Base-by-base conservation (phyloP, 495 filamentous ascomycete species). In the Chaetomium tenue region DNA sequence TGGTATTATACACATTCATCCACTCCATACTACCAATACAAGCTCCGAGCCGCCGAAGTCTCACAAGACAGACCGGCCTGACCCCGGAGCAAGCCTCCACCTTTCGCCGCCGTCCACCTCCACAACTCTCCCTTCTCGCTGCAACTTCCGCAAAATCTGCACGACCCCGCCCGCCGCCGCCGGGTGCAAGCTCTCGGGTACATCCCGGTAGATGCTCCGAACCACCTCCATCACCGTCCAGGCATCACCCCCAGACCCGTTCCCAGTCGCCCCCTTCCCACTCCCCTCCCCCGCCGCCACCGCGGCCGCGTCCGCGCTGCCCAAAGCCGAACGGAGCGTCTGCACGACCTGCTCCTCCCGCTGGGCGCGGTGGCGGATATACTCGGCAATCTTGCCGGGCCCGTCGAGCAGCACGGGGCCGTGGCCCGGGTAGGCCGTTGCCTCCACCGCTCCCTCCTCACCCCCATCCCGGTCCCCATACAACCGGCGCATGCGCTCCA, bases 361-460 rank as follows among this genome's bases (percentile, higher is more conserved):
- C 77, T 87, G 78, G 72, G 86, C 79, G 22, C 93, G 81, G 76
- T 98, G 94, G 64, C 77, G 72, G 54, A 97, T 90, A 71, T 97
- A 98, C 75, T 96, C 91, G 15, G 73, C 61, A 40, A 97, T 85
- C 68, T 84, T 92, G 20, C 71, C 75, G 46, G 73, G 79, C 0
- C 86, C 88, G 54, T 91, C 85, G 47, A 85, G 81, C 15, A 98
- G 75, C 15, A 93, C 86, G 16, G 84, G 80, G 1, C 94, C 94
- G 71, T 98, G 94, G 1, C 89, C 94, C 0, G 94, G 94, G 72
- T 96, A 98, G 5, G 85, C 92, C n/a, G 86, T 81, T 1, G 89
- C 89, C 5, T 63, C 66, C 11, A 30, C 25, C 13, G 12, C 22
- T 5, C 18, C 28, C 12, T 47, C 9, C 44, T 47, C 5, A 1